phyloP scores from a whole-genome alignment of 73 alveolate species.

The Blepharisma japonicum region DNA sequence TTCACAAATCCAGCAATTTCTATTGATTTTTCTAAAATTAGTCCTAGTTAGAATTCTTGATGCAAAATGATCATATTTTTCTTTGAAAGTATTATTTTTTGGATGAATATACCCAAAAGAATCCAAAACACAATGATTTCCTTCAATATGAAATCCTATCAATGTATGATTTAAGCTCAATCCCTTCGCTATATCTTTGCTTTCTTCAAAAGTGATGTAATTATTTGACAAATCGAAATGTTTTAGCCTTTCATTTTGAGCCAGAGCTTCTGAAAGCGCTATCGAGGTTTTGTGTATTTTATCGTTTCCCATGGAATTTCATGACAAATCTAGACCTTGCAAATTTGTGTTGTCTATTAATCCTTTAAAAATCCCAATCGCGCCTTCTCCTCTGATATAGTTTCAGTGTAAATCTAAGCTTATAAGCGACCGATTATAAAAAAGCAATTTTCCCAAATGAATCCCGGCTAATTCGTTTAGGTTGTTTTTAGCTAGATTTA shows the following conservation, averaged over 20 bases:
- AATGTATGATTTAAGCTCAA: constrained; percentile 15
- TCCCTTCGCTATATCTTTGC: background rate
- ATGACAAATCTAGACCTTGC: constrained; percentile 1
- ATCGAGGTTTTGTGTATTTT: background rate
- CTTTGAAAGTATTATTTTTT: no score
- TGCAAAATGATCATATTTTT: background rate
- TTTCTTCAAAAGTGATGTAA: background rate
- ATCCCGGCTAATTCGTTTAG: background rate
- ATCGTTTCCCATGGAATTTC: constrained; percentile 24
- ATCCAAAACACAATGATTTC: constrained; percentile 24
- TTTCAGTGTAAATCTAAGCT: constrained; percentile 17
- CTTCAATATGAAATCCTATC: constrained; percentile 32
- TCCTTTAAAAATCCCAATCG: background rate
- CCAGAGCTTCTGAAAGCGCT: background rate
- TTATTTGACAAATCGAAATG: constrained; percentile 24
- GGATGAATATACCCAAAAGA: constrained; percentile 26
- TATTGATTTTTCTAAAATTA: background rate
- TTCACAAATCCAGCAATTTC: constrained; percentile 31
- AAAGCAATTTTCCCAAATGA: background rate
- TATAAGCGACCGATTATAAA: background rate
- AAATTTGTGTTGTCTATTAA: background rate
- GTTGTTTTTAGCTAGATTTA: constrained; percentile 21
- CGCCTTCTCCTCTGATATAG: constrained; percentile 19
- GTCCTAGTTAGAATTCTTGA: background rate
- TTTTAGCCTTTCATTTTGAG: background rate